Evolutionary conservation across 768 basidiomycete genomes (phyloP), one percentile per base, ranked within the genome.

Genomic region (Pleurotus salmoneostramineus): DNA sequence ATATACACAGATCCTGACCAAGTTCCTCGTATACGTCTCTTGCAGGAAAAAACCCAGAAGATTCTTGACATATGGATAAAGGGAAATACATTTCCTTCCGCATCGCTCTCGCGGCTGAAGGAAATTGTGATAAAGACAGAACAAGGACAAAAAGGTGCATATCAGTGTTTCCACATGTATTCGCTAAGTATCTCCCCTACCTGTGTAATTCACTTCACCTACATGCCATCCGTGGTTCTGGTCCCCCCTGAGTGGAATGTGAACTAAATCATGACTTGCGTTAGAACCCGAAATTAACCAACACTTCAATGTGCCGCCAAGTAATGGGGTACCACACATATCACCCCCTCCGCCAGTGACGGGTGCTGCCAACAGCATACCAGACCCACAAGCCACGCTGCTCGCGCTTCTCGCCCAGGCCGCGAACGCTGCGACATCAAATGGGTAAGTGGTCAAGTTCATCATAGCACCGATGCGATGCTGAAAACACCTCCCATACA

Each of bases 51-150:
- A 77, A 83, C 91, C 47, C 89, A 89, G 80, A 98, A 98, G 74
- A 87, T 99, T 67, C 84, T 96, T 73, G 97, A 98, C 75, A 98
- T 99, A 67, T 99, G 96, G 96, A 82, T 81, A 66, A 96, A 95
- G 72, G 84, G 86, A 58, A 84, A 80, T 72, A 96, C 96, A 50
- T 99, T 99, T 76, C 88, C 94, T 58, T 69, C 85, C 66, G 69
- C 80, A 64, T 84, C 91, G 69, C 75, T 95, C 67, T 76, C 85
- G 61, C 87, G 85, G 64, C 78, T 97, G 70, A 76, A 79, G 72
- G 82, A 85, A 71, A 75, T 88, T 71, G 71, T 91, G 72, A 83
- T 83, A 73, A 83, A 78, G 71, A 76, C 81, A 68, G 81, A 79
- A 78, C 14, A 55, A 43, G 52, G 52, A 17, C 31, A 43, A 55